Evolutionary conservation across 345 rosid genomes (phyloP).

Genomic region (Moricandia moricandioides): DNA sequence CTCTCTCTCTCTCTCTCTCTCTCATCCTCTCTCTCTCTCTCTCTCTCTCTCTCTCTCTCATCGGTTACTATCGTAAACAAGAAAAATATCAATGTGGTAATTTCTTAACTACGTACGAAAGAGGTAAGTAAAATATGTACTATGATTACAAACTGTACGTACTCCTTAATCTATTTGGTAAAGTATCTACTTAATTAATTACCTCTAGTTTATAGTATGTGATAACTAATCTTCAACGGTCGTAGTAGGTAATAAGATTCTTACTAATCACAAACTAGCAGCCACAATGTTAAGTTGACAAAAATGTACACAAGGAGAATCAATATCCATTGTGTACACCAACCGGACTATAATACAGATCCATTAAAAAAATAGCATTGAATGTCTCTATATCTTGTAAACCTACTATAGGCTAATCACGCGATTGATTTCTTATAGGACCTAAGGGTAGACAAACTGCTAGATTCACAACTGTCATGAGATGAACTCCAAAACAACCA

Average conservation of each 20-base stretch:
- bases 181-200: neutral
- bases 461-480: conserved; percentile 29
- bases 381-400: neutral
- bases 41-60: conserved; percentile 20
- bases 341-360: neutral
- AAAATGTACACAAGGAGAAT: neutral
- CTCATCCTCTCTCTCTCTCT: conserved; percentile 43
- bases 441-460: conserved; percentile 6
- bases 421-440: neutral
- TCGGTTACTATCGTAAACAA: too few relatives aligned
- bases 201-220: neutral
- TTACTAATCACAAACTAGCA: neutral
- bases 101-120: conserved; percentile 31
- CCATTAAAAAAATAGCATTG: neutral
- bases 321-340: neutral
- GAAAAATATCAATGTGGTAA: conserved; percentile 25
- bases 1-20: conserved; percentile 27
- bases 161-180: conserved; percentile 16
- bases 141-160: conserved; percentile 26
- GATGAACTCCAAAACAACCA: conserved; percentile 11
- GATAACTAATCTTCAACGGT: neutral
- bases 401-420: conserved; percentile 8
- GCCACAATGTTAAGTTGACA: neutral
- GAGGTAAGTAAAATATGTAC: conserved; percentile 22
- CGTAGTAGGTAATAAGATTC: neutral